Evolutionary conservation across 2,329 filamentous ascomycete species (phyloP).

Genomic region (Penicillium sumatraense): DNA sequence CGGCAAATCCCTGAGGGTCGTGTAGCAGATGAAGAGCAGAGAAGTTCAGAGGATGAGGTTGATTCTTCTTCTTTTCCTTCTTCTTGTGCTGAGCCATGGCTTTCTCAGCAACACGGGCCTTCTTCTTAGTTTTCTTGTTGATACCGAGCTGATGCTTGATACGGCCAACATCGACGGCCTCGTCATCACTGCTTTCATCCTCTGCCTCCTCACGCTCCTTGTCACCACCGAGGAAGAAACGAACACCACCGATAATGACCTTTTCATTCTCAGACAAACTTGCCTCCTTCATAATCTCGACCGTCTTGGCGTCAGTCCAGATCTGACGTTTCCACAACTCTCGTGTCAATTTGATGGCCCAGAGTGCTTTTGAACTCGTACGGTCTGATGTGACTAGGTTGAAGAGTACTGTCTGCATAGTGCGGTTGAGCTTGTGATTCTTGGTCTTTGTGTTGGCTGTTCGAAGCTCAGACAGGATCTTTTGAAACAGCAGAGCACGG

Average conservation of each 20-base stretch:
- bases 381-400: conserved; percentile 88
- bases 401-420: conserved; percentile 89
- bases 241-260: conserved; percentile 81
- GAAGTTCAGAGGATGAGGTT: conserved; percentile 90
- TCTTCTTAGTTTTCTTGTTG: conserved; percentile 96
- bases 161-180: conserved; percentile 74
- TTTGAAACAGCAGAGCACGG: conserved; percentile 80
- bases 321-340: conserved; percentile 97
- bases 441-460: conserved; percentile 83
- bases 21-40: conserved; percentile 92
- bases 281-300: conserved; percentile 98
- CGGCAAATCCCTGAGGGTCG: conserved; percentile 92
- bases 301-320: conserved; percentile 91
- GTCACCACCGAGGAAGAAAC: conserved; percentile 95
- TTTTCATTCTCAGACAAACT: conserved; percentile 90
- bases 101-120: conserved; percentile 75
- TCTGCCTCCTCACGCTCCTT: conserved; percentile 93
- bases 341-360: conserved; percentile 93
- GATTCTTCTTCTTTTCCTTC: conserved; percentile 84
- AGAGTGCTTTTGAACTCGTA: conserved; percentile 82
- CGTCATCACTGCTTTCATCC: conserved; percentile 84
- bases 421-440: conserved; percentile 91
- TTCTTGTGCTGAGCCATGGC: conserved; percentile 82
- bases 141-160: conserved; percentile 84
- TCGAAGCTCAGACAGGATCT: conserved; percentile 89